These are phyloP conservation scores for Drosera capensis DNA, from an alignment of 148 eudicot species.

Conservation along the genomic window DNA sequence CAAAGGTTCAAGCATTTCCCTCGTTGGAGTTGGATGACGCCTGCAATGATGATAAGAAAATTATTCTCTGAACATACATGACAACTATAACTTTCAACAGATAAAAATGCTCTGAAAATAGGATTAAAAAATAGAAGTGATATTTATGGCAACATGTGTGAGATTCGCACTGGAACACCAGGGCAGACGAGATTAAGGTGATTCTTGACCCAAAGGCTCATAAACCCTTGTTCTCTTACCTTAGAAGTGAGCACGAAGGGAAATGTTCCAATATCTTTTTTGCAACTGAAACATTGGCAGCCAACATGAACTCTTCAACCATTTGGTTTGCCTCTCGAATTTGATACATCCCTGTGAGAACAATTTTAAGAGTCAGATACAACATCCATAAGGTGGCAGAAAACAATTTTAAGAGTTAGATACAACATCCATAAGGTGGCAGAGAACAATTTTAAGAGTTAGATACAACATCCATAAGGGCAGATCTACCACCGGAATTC, in stretches of 20 bases:
- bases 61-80: not conserved
- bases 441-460: conserved; percentile 5
- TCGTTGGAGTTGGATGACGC: conserved; percentile 97
- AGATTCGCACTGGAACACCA: too few relatives aligned
- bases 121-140: too few relatives aligned
- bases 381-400: too few relatives aligned
- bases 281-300: conserved; percentile 94
- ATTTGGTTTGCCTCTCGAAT: conserved; percentile 99
- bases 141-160: too few relatives aligned
- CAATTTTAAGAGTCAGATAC: not conserved
- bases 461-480: too few relatives aligned
- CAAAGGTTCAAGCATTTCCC: conserved; percentile 95
- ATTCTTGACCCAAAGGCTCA: too few relatives aligned
- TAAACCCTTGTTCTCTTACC: too few relatives aligned
- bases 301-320: conserved; percentile 99
- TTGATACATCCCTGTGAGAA: conserved; percentile 86
- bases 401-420: conserved; percentile 3
- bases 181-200: too few relatives aligned
- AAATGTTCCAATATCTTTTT: conserved; percentile 66
- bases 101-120: too few relatives aligned
- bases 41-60: conserved; percentile 22
- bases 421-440: too few relatives aligned
- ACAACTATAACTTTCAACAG: not conserved
- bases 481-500: too few relatives aligned
- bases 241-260: conserved; percentile 60